These are phyloP conservation scores for Entamoeba dispar DNA, from an alignment of 208 protist species.

Conservation along the genomic window DNA sequence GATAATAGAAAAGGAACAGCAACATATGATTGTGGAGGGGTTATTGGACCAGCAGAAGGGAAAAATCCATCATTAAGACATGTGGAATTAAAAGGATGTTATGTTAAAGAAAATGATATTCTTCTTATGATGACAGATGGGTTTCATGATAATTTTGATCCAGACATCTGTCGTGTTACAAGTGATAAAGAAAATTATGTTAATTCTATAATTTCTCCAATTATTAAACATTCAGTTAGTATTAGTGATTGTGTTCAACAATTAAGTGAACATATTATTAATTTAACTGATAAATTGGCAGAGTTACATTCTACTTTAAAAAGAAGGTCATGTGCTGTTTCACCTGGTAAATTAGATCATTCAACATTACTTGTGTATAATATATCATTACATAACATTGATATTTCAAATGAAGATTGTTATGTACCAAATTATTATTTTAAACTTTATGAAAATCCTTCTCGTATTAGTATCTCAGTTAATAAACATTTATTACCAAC, in stretches of 20 bases:
- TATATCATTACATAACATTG: background rate
- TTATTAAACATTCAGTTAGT: background rate
- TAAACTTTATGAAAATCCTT: background rate
- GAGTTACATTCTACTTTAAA: background rate
- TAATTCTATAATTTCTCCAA: background rate
- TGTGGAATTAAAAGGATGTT: background rate
- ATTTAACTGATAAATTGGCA: background rate
- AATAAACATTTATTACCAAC: background rate
- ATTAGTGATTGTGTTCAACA: background rate
- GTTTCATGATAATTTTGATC: background rate
- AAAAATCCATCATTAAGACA: background rate
- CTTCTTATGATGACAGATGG: background rate
- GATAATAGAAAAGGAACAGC: background rate
- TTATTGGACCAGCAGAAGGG: background rate
- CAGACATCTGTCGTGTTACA: background rate
- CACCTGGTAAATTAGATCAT: background rate
- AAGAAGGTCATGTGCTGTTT: background rate
- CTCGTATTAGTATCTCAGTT: no score
- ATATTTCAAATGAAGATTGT: background rate
- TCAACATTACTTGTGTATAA: background rate
- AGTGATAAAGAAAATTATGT: background rate
- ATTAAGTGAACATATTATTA: background rate
- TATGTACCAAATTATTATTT: background rate
- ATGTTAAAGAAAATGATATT: background rate
- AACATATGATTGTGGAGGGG: background rate